Conservation (phyloP, 108 stramenopile species). For the Seminavis robusta region DNA sequence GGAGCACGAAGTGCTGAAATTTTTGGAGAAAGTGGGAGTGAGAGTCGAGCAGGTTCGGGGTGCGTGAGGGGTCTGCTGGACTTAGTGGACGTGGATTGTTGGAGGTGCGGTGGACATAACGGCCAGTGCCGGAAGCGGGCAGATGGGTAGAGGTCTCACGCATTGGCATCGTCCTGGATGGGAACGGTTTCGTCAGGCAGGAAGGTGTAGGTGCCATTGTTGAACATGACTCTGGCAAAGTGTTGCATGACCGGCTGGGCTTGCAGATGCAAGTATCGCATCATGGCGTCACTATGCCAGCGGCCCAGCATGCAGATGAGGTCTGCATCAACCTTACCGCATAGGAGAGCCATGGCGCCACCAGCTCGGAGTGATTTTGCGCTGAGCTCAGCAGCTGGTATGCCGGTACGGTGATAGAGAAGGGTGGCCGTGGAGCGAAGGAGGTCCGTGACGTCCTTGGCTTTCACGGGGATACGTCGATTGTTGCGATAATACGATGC, state of each 20-base stretch:
- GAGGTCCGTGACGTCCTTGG: constrained; percentile 2
- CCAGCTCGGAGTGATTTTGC: constrained; percentile 44
- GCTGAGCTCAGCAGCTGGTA: constrained; percentile 24
- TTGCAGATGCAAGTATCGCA: constrained; percentile 44
- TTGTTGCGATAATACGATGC: background rate
- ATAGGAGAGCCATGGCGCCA: constrained; percentile 49
- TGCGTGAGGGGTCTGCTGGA: no score
- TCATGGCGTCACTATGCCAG: constrained; percentile 50
- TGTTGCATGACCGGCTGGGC: constrained; percentile 25
- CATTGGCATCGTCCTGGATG: no score
- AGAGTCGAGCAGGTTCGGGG: no score
- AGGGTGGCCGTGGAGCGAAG: constrained; percentile 4
- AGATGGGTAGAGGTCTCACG: no score
- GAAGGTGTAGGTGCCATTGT: constrained; percentile 16
- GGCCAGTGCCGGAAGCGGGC: no score
- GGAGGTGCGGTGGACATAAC: no score
- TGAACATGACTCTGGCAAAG: constrained; percentile 33
- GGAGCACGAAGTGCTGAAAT: no score
- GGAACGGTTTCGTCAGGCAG: no score
- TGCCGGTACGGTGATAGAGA: constrained; percentile 14
- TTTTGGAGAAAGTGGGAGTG: no score
- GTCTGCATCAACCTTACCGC: constrained; percentile 34
- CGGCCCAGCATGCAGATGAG: constrained; percentile 46
- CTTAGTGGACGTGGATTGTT: no score
- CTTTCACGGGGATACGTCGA: background rate